These are phyloP conservation scores for Dorcoceras hygrometricum DNA, from an alignment of 257 asterid species.

Conservation along the genomic window DNA sequence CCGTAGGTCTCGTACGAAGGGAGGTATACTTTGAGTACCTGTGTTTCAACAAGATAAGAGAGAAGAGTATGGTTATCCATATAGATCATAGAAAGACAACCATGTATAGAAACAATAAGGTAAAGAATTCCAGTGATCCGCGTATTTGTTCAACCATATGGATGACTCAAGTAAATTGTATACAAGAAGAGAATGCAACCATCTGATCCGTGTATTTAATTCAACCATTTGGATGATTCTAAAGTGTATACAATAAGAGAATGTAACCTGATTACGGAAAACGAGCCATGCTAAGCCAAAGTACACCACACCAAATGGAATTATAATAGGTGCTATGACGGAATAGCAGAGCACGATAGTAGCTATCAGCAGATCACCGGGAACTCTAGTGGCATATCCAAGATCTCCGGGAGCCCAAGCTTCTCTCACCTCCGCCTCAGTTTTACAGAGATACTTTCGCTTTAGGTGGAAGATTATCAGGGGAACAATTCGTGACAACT, in stretches of 20 bases:
- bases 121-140: too few relatives aligned
- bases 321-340: conserved; percentile 74
- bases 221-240: neutral
- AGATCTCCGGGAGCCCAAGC: conserved; percentile 96
- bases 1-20: conserved; percentile 85
- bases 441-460: conserved; percentile 79
- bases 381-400: conserved; percentile 70
- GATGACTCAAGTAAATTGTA: neutral
- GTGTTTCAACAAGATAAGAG: conserved; percentile 11
- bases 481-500: conserved; percentile 79
- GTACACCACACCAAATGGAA: conserved; percentile 78
- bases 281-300: conserved; percentile 96
- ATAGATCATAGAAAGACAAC: too few relatives aligned
- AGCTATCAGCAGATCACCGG: conserved; percentile 67
- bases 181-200: conserved; percentile 32
- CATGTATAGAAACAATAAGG: too few relatives aligned
- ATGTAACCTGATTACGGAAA: conserved; percentile 80
- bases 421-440: conserved; percentile 70
- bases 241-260: neutral
- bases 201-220: too few relatives aligned
- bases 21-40: conserved; percentile 80
- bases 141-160: neutral
- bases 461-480: conserved; percentile 69
- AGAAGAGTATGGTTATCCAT: too few relatives aligned
- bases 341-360: conserved; percentile 81